phyloP scores from a whole-genome alignment of 2,329 filamentous ascomycete species.

The Biscogniauxia mediterranea region DNA sequence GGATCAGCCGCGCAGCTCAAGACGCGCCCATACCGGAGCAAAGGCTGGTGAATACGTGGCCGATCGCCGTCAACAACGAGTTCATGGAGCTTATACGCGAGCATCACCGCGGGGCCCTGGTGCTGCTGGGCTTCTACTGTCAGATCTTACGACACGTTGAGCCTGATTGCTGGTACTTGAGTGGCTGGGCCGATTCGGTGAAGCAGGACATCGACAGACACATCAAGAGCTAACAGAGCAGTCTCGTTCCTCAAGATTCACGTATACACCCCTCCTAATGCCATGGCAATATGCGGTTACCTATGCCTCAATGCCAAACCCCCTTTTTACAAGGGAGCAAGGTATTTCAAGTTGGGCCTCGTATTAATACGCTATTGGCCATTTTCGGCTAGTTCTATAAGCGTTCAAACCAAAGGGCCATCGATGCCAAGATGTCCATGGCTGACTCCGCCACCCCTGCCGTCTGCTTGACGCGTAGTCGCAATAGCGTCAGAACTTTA shows the following conservation, averaged over 20 bases:
- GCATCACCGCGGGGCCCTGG: not conserved
- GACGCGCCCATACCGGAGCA: not conserved
- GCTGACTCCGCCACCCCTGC: not conserved
- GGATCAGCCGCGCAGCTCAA: not conserved
- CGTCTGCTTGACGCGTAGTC: not conserved
- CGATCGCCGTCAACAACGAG: not conserved
- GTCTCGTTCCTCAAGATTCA: not conserved
- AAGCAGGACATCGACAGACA: not conserved
- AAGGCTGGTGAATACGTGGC: not conserved
- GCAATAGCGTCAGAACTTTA: not conserved
- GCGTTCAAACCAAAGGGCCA: not conserved
- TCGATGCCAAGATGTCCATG: not conserved
- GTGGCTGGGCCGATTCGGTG: not conserved
- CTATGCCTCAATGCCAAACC: not conserved
- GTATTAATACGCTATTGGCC: not conserved
- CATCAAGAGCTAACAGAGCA: not conserved
- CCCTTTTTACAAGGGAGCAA: not conserved
- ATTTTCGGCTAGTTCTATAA: not conserved
- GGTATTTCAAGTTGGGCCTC: not conserved
- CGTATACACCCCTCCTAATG: not conserved
- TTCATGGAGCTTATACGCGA: not conserved
- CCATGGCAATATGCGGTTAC: too few relatives aligned
- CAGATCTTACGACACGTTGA: not conserved
- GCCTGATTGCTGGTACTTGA: not conserved
- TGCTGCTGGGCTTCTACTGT: not conserved